Percentiles rank a stretch among this genome's conserved stretches.
These are phyloP conservation scores for Penicillium canescens DNA, from an alignment of 495 filamentous ascomycete genomes.

Conservation along the genomic window DNA sequence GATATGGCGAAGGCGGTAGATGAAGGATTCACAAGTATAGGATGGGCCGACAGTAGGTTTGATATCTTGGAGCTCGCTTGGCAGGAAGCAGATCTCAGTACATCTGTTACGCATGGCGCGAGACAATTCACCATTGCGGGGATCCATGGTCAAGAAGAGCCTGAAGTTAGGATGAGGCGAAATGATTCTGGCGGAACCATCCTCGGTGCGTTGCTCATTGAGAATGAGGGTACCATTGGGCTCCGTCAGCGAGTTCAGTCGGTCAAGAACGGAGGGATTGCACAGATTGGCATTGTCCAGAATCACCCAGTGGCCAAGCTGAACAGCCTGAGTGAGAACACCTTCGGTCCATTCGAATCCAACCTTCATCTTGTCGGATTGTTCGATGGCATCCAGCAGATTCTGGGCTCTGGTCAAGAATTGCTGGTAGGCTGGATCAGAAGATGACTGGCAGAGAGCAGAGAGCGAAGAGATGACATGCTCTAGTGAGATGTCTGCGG, in stretches of 20 bases:
- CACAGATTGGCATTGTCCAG: constrained; percentile 98
- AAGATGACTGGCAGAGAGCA: constrained; percentile 27
- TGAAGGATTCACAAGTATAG: constrained; percentile 48
- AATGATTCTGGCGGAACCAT: constrained; percentile 80
- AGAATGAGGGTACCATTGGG: constrained; percentile 84
- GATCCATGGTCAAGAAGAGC: constrained; percentile 92
- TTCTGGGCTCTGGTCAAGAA: constrained; percentile 35
- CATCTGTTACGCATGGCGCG: constrained; percentile 96
- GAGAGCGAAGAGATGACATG: constrained; percentile 35
- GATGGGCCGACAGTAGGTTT: constrained; percentile 26
- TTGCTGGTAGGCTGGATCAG: constrained; percentile 30
- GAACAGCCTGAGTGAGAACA: constrained; percentile 80
- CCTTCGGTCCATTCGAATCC: constrained; percentile 97
- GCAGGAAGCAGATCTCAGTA: constrained; percentile 78
- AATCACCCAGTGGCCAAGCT: constrained; percentile 87
- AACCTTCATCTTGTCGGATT: constrained; percentile 59
- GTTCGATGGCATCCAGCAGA: constrained; percentile 43
- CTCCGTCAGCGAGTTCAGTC: constrained; percentile 92
- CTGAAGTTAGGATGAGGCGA: constrained; percentile 84
- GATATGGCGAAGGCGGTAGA: constrained; percentile 52
- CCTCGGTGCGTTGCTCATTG: constrained; percentile 82
- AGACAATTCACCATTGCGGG: constrained; percentile 89
- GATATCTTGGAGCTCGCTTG: constrained; percentile 26
- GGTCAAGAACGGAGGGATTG: constrained; percentile 89
- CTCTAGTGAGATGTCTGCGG: constrained; percentile 33